These are phyloP conservation scores for Mycena citricolor DNA, from an alignment of 1,284 basidiomycete genomes.

Conservation along the genomic window DNA sequence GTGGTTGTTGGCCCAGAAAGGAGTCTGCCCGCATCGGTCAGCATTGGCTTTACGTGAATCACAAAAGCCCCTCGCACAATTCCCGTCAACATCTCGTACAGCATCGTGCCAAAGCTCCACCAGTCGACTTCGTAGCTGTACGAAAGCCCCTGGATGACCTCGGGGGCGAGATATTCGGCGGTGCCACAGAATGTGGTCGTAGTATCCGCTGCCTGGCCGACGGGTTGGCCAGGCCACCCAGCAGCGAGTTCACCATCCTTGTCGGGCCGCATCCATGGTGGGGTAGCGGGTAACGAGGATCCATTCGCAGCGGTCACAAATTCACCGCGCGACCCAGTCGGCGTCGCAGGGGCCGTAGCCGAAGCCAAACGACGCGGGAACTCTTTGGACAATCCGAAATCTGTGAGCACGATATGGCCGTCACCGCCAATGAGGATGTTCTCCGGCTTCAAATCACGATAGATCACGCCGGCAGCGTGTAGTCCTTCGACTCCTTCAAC, in stretches of 20 bases:
- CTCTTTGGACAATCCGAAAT: constrained; percentile 92
- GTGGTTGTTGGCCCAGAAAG: constrained; percentile 92
- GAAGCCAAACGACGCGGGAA: constrained; percentile 58
- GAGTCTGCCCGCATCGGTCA: constrained; percentile 58
- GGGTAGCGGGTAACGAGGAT: constrained; percentile 48
- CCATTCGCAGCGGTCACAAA: constrained; percentile 48
- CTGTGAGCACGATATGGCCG: constrained; percentile 94
- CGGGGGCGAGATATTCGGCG: constrained; percentile 91
- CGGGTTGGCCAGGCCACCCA: constrained; percentile 55
- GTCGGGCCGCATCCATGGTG: constrained; percentile 73
- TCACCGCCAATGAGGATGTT: constrained; percentile 92
- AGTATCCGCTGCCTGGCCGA: constrained; percentile 51
- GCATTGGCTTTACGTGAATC: constrained; percentile 15
- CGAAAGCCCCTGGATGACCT: constrained; percentile 87
- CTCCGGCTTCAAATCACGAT: constrained; percentile 90
- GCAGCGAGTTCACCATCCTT: constrained; percentile 45
- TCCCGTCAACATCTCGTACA: constrained; percentile 92
- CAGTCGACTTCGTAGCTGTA: constrained; percentile 97
- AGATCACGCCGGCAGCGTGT: constrained; percentile 84
- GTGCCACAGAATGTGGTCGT: constrained; percentile 90
- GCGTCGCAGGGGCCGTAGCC: constrained; percentile 55
- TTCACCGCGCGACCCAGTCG: constrained; percentile 50
- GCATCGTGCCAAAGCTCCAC: constrained; percentile 98
- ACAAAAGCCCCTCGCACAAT: constrained; percentile 67
- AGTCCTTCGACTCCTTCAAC: constrained; percentile 93